These are phyloP conservation scores for Sclerotinia subarctica DNA, from an alignment of 2,329 filamentous ascomycete species.

Conservation along the genomic window DNA sequence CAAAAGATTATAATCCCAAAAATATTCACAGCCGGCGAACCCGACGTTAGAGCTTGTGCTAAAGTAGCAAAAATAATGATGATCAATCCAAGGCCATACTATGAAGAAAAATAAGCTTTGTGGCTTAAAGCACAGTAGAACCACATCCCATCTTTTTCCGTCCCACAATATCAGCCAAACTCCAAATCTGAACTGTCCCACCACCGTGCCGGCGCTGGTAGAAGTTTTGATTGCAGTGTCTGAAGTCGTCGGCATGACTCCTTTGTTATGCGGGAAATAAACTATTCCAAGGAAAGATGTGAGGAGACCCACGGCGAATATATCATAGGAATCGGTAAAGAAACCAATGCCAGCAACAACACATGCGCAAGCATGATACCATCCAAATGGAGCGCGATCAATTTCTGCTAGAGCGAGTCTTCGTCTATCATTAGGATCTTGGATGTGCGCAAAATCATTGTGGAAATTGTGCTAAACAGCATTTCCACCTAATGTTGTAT, in stretches of 20 bases:
- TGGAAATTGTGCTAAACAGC: conserved; percentile 74
- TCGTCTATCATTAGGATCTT: conserved; percentile 74
- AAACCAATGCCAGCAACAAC: conserved; percentile 73
- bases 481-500: conserved; percentile 59
- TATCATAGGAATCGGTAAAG: conserved; percentile 81
- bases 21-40: conserved; percentile 58
- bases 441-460: conserved; percentile 64
- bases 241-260: conserved; percentile 60
- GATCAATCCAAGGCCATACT: conserved; percentile 73
- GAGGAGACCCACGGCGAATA: conserved; percentile 57
- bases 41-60: conserved; percentile 63
- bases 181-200: conserved; percentile 78
- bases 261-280: conserved; percentile 35
- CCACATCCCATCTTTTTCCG: conserved; percentile 58
- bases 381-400: conserved; percentile 77
- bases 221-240: conserved; percentile 83
- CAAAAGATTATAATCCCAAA: conserved; percentile 72
- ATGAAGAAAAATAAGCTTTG: background rate
- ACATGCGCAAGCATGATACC: conserved; percentile 73
- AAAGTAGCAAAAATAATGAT: conserved; percentile 75
- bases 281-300: conserved; percentile 47
- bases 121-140: background rate
- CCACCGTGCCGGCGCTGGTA: conserved; percentile 76
- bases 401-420: conserved; percentile 77
- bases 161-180: conserved; percentile 71